A percentile compares a stretch with the other conserved stretches of the same genome.
These are phyloP conservation scores for Paraurostyla sp. DNA, from an alignment of 73 alveolate species.

Conservation along the genomic window DNA sequence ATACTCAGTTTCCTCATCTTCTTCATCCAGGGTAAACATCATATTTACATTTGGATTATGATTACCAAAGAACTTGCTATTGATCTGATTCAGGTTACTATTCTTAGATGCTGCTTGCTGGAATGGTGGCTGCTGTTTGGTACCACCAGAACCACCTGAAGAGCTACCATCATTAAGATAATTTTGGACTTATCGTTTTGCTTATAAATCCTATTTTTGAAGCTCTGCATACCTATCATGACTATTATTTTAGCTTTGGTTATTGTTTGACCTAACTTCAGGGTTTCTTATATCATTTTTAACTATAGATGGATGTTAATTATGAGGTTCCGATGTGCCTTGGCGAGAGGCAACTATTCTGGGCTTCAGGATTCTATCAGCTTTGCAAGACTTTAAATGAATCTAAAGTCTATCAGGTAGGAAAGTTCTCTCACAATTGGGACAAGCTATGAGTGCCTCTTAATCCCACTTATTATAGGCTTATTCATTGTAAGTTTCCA, in stretches of 20 bases:
- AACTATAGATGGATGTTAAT: background rate
- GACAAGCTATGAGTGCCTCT: conserved; percentile 87
- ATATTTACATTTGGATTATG: background rate
- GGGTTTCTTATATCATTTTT: background rate
- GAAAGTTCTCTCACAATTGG: conserved; percentile 94
- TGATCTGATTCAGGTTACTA: background rate
- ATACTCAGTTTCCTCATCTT: conserved; percentile 48
- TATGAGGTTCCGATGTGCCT: background rate
- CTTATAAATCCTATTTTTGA: too few species aligned
- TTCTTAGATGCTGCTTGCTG: background rate
- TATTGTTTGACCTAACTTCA: background rate
- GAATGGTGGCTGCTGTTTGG: too few species aligned
- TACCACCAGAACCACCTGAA: background rate
- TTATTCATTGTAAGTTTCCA: conserved; percentile 82
- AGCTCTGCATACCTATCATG: too few species aligned
- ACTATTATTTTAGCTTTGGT: too few species aligned
- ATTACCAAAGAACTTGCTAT: conserved; percentile 4
- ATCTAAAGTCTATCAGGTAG: conserved; percentile 88
- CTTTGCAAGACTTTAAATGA: conserved; percentile 82
- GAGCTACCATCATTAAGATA: background rate
- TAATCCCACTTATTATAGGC: conserved; percentile 91
- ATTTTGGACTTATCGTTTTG: too few species aligned
- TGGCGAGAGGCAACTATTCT: too few species aligned
- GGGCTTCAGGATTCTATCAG: conserved; percentile 52
- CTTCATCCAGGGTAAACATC: conserved; percentile 47